Evolutionary conservation across 192 early-diverging fungal genomes (phyloP).

Genomic region (Thoreauomyces humboldtii): DNA sequence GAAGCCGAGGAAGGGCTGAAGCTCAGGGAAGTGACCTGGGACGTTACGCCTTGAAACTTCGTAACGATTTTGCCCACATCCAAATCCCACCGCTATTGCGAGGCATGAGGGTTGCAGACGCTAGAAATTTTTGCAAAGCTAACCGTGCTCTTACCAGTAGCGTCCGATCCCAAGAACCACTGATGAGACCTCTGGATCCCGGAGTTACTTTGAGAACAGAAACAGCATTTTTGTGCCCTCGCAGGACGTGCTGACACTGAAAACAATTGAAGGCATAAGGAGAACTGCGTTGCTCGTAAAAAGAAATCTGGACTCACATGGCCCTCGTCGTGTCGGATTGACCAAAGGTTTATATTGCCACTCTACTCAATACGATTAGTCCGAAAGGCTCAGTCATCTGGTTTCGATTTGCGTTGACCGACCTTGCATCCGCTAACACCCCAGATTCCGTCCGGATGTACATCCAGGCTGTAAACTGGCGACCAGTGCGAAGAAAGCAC

Average conservation of each 20-base stretch:
- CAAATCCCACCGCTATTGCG: conserved; percentile 67
- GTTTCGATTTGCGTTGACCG: conserved; percentile 1
- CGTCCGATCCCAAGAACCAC: conserved; percentile 93
- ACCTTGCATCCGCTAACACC: conserved; percentile 74
- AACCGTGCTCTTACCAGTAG: conserved; percentile 70
- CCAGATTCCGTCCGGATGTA: conserved; percentile 91
- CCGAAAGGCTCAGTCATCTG: not conserved
- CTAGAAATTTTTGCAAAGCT: not conserved
- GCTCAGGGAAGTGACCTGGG: conserved; percentile 75
- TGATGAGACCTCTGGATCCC: conserved; percentile 77
- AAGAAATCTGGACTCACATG: conserved; percentile 30
- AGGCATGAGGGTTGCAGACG: conserved; percentile 7
- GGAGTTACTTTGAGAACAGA: conserved; percentile 78
- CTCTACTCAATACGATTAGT: conserved; percentile 40
- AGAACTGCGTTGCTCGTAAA: not conserved
- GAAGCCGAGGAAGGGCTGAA: conserved; percentile 60
- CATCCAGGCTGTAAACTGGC: conserved; percentile 87
- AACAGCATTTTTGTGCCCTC: conserved; percentile 78
- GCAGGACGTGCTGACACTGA: conserved; percentile 75
- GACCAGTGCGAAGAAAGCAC: conserved; percentile 52
- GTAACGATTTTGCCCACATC: conserved; percentile 71
- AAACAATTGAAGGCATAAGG: not conserved
- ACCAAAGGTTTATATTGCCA: conserved; percentile 83
- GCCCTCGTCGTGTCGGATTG: conserved; percentile 93
- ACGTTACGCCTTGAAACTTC: conserved; percentile 68